Percentiles rank a stretch among this genome's conserved stretches.
phyloP scores from a whole-genome alignment of 1,284 basidiomycete species.

The Cutaneotrichosporon dermatis region DNA sequence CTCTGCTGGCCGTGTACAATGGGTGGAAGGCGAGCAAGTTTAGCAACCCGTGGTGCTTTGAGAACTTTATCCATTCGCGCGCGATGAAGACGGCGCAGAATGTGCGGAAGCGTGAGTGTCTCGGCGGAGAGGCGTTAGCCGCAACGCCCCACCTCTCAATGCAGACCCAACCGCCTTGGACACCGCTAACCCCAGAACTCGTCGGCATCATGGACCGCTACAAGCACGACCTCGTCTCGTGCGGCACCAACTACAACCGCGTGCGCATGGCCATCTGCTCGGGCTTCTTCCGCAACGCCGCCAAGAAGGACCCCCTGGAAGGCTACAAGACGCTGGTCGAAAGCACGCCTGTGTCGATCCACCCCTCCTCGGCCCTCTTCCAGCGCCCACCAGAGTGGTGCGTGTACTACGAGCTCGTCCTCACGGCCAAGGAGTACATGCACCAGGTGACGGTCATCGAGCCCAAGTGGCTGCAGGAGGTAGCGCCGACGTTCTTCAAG shows the following conservation, averaged over 20 bases:
- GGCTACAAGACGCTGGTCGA: slow-evolving; percentile 99
- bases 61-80: slow-evolving; percentile 95
- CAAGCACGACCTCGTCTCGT: slow-evolving; percentile 77
- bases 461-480: slow-evolving; percentile 97
- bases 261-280: slow-evolving; percentile 95
- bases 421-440: slow-evolving; percentile 84
- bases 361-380: slow-evolving; percentile 95
- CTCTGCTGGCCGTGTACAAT: slow-evolving; percentile 92
- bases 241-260: slow-evolving; percentile 86
- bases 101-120: slow-evolving; percentile 69
- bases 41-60: slow-evolving; percentile 93
- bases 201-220: slow-evolving; percentile 99
- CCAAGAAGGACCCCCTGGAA: slow-evolving; percentile 67
- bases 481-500: slow-evolving; percentile 93
- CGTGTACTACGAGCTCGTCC: slow-evolving; percentile 69
- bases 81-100: slow-evolving; percentile 97
- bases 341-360: slow-evolving; percentile 94
- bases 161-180: not conserved
- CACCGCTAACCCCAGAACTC: slow-evolving; percentile 53
- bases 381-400: slow-evolving; percentile 81
- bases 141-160: too few relatives aligned
- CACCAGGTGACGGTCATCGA: slow-evolving; percentile 92
- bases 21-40: slow-evolving; percentile 96
- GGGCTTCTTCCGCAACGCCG: slow-evolving; percentile 92
- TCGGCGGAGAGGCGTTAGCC: too few relatives aligned